Conservation (phyloP, 805 yeast genomes). For the Yarrowia sp. region DNA sequence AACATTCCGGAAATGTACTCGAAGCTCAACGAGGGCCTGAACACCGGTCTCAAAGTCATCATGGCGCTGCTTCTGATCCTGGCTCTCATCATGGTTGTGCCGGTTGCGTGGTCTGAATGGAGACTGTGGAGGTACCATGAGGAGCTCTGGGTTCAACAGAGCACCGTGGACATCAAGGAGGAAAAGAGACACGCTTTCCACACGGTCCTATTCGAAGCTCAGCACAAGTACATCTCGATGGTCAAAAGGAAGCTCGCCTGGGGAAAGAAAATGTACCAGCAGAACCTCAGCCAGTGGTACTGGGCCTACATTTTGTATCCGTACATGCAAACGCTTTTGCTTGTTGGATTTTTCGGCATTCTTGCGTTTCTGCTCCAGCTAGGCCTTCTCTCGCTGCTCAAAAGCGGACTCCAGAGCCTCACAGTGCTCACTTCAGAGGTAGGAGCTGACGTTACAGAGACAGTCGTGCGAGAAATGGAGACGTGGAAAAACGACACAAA, state of each 20-base stretch:
- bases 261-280: background rate
- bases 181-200: background rate
- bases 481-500: slow-evolving; percentile 6
- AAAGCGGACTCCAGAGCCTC: background rate
- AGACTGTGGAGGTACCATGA: slow-evolving; percentile 10
- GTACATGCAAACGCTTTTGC: slow-evolving; percentile 17
- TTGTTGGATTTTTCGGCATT: background rate
- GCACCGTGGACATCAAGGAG: background rate
- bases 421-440: background rate
- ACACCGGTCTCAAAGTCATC: background rate
- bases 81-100: background rate
- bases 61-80: background rate
- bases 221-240: slow-evolving; percentile 33
- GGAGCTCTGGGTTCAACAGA: background rate
- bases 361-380: background rate
- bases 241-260: slow-evolving; percentile 39
- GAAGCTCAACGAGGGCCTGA: background rate
- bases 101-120: slow-evolving; percentile 6
- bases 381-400: background rate
- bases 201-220: background rate
- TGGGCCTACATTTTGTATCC: slow-evolving; percentile 5
- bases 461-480: slow-evolving; percentile 3
- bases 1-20: background rate
- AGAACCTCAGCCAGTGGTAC: slow-evolving; percentile 11
- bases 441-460: slow-evolving; percentile 1